Evolutionary conservation across 371 early-diverging fungal species (phyloP), one percentile per base, ranked within the genome.

Genomic region (Funneliformis caledonium): DNA sequence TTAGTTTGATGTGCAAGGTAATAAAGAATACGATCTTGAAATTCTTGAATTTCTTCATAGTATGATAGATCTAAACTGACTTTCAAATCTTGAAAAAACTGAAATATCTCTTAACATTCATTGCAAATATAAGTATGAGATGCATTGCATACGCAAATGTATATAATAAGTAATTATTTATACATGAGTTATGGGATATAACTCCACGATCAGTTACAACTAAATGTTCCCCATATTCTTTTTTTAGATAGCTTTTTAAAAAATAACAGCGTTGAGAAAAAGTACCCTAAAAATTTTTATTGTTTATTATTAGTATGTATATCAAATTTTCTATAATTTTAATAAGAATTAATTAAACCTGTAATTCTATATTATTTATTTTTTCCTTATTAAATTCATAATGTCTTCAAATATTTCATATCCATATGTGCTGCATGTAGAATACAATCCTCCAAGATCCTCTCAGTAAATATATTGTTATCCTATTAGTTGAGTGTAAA

Each of bases 141-240:
- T 62, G 14, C 22, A n/a, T 62, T 22, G 4, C 64, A 62, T 8
- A 1, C 26, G 9, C 64, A 62, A 62, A 62, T n/a, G 64, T 22
- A 62, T 62, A 69, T 19, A 69, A 47, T 43, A 69, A 26, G 43
- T 45, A 69, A 69, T 69, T 45, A 69, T 69, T 69, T 43, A 69
- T 69, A n/a, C 70, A 69, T 16, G 22, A 19, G 33, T 69, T n/a
- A 69, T 69, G 42, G n/a, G 33, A 69, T n/a, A 26, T 69, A 7
- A 47, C 45, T 45, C 42, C 47, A 43, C 26, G 19, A 31, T 16
- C 6, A n/a, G 70, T 69, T 45, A 69, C 16, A 16, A 31, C 10
- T 10, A 69, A 69, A 69, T 69, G 47, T 45, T 69, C 19, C 47
- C 45, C 70, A 47, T 69, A 69, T 31, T 69, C n/a, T 19, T 69